Conservation (phyloP, 768 basidiomycete genomes). For the Dioszegia crocea region DNA sequence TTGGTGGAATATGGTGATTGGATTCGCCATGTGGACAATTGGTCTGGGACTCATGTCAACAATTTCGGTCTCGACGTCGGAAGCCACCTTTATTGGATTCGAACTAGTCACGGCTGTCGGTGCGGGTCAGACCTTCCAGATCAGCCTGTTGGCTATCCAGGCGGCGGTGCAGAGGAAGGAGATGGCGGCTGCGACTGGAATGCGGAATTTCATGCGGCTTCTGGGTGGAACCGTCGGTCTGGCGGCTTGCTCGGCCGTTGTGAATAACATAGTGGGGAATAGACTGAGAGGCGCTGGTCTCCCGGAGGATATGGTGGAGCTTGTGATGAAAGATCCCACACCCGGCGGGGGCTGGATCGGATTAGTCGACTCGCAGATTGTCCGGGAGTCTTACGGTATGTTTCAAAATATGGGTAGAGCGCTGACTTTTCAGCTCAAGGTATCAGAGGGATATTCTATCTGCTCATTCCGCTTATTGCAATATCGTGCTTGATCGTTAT, state of each 20-base stretch:
- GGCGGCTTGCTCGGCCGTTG: conserved; percentile 49
- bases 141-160: conserved; percentile 57
- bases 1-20: conserved; percentile 60
- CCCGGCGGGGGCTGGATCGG: neutral
- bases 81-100: conserved; percentile 58
- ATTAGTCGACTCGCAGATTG: neutral
- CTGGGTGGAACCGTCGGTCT: conserved; percentile 68
- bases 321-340: conserved; percentile 40
- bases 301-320: conserved; percentile 7
- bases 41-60: conserved; percentile 70
- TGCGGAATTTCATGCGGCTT: conserved; percentile 58
- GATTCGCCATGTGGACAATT: conserved; percentile 66
- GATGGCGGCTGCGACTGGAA: conserved; percentile 69
- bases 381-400: conserved; percentile 37
- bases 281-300: conserved; percentile 6
- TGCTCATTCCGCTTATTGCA: conserved; percentile 59
- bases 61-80: conserved; percentile 55
- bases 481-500: conserved; percentile 59
- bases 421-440: conserved; percentile 56
- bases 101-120: conserved; percentile 62
- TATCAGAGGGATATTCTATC: conserved; percentile 60
- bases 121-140: conserved; percentile 56
- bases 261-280: conserved; percentile 32
- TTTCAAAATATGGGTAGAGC: neutral
- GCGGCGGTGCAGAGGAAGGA: conserved; percentile 66